A percentile compares a stretch with the other conserved stretches of the same genome.
These are phyloP conservation scores for Tricharina praecox DNA, from an alignment of 495 filamentous ascomycete genomes.

Conservation along the genomic window DNA sequence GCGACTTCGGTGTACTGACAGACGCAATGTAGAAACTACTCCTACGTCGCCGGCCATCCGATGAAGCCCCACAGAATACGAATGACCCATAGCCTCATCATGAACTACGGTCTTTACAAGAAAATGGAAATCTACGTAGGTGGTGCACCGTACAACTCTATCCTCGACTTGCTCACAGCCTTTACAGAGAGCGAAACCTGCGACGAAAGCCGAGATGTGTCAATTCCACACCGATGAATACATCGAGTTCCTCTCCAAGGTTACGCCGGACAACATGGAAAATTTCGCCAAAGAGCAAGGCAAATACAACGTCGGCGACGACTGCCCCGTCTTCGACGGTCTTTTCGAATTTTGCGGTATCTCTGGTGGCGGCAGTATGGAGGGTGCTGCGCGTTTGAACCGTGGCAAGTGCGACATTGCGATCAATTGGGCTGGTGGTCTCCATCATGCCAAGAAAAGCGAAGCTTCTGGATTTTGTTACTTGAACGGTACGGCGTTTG, in stretches of 20 bases:
- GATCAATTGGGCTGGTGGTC: conserved; percentile 95
- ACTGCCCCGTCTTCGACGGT: conserved; percentile 93
- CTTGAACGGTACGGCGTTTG: conserved; percentile 42
- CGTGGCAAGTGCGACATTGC: conserved; percentile 81
- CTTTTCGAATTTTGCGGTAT: conserved; percentile 88
- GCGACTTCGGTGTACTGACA: conserved; percentile 2
- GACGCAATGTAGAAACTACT: conserved; percentile 38
- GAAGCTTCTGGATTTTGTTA: conserved; percentile 96
- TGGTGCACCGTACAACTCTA: too few species aligned
- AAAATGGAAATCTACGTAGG: conserved; percentile 98
- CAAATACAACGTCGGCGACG: conserved; percentile 76
- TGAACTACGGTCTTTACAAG: conserved; percentile 98
- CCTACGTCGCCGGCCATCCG: conserved; percentile 92
- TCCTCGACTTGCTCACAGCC: background rate
- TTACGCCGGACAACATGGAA: conserved; percentile 99
- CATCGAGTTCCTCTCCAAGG: conserved; percentile 72
- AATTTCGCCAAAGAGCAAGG: conserved; percentile 77
- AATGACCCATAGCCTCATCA: conserved; percentile 89
- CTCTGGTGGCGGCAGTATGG: conserved; percentile 75
- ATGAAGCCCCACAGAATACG: conserved; percentile 99
- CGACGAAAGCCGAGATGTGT: conserved; percentile 92
- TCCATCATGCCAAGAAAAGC: conserved; percentile 94
- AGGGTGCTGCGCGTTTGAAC: conserved; percentile 78
- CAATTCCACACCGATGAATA: conserved; percentile 99
- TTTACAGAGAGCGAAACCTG: conserved; percentile 79